phyloP scores from a whole-genome alignment of 2,329 filamentous ascomycete species.

The Colletotrichum orchidophilum region DNA sequence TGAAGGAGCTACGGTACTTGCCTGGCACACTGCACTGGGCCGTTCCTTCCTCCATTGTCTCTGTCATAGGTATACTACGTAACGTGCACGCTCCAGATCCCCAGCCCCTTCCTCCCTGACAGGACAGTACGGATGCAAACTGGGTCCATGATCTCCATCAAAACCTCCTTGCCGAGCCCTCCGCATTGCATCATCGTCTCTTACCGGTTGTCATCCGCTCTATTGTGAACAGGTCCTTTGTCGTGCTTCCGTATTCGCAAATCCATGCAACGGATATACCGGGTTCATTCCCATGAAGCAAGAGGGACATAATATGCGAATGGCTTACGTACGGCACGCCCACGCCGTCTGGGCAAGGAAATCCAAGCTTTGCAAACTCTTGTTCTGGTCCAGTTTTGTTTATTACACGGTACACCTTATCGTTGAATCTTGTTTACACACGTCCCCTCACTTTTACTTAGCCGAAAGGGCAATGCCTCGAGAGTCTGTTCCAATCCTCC shows the following conservation, averaged over 20 bases:
- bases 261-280: conserved; percentile 5
- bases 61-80: too few species aligned
- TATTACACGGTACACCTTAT: too few species aligned
- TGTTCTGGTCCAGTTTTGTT: not conserved
- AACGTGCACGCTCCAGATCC: not conserved
- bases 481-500: not conserved
- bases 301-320: not conserved
- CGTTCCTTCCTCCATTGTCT: not conserved
- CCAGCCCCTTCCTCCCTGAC: conserved; percentile 14
- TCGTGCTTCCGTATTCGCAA: not conserved
- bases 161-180: conserved; percentile 5
- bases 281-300: not conserved
- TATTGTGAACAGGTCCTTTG: not conserved
- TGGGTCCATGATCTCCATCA: conserved; percentile 10
- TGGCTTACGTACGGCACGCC: not conserved
- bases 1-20: too few species aligned
- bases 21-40: too few species aligned
- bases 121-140: not conserved
- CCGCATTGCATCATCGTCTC: conserved; percentile 29
- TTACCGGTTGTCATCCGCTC: not conserved
- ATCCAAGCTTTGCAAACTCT: not conserved
- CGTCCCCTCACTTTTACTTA: not conserved
- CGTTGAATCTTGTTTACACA: not conserved
- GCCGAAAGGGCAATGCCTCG: not conserved
- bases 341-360: conserved; percentile 5